These are phyloP conservation scores for Trichoderma asperellum DNA, from an alignment of 2,329 filamentous ascomycete species.

Conservation along the genomic window DNA sequence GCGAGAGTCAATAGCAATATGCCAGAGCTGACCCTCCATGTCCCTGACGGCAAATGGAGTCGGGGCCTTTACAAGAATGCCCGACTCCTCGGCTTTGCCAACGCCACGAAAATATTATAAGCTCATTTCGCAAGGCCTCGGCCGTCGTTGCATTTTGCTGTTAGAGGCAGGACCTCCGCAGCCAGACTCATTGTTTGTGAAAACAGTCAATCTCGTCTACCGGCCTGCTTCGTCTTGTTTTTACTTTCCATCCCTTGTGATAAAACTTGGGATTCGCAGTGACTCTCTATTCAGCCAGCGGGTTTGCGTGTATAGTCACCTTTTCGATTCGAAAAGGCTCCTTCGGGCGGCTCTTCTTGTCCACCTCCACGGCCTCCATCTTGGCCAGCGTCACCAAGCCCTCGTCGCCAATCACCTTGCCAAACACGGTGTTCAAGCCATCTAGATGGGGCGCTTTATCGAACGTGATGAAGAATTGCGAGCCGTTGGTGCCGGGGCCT, in stretches of 20 bases:
- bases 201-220: neutral
- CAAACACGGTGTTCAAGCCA: constrained; percentile 83
- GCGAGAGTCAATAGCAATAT: neutral
- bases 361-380: constrained; percentile 72
- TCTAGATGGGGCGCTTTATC: constrained; percentile 80
- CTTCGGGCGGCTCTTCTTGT: constrained; percentile 77
- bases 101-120: neutral
- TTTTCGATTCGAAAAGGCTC: constrained; percentile 67
- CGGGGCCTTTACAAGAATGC: neutral
- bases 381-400: constrained; percentile 67
- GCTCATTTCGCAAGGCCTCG: neutral
- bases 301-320: constrained; percentile 79
- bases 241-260: neutral
- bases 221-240: neutral
- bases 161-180: neutral
- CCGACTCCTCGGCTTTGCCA: neutral
- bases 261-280: neutral
- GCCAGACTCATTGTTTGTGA: neutral
- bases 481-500: constrained; percentile 72
- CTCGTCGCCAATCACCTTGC: constrained; percentile 70
- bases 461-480: constrained; percentile 81
- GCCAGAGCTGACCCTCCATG: neutral
- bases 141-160: neutral
- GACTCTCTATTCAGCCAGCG: constrained; percentile 62
- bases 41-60: neutral